Percentiles rank a stretch among this genome's conserved stretches.
Evolutionary conservation across 805 yeast genomes (phyloP).

Genomic region (Yarrowia deformans): DNA sequence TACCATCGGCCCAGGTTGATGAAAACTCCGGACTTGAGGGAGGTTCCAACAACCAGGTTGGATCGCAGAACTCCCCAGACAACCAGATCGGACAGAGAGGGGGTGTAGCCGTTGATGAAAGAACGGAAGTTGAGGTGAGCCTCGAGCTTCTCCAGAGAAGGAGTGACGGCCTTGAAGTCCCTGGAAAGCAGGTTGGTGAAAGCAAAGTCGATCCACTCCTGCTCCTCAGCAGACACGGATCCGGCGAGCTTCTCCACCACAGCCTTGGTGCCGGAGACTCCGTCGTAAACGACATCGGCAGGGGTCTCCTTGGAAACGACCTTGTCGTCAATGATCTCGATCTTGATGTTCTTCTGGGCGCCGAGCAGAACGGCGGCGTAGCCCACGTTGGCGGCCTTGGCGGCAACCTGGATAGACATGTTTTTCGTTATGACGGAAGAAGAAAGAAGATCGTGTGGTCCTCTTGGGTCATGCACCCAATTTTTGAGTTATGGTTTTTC

Average conservation of each 20-base stretch:
- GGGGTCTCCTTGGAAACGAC: slow-evolving; percentile 48
- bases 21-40: slow-evolving; percentile 82
- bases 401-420: slow-evolving; percentile 67
- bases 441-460: slow-evolving; percentile 7
- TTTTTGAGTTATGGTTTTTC: slow-evolving; percentile 7
- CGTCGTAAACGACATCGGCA: slow-evolving; percentile 42
- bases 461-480: background rate
- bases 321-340: slow-evolving; percentile 52
- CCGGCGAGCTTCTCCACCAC: slow-evolving; percentile 34
- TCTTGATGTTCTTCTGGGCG: slow-evolving; percentile 68
- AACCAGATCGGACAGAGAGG: slow-evolving; percentile 81
- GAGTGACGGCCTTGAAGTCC: slow-evolving; percentile 86
- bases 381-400: slow-evolving; percentile 84
- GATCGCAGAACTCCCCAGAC: slow-evolving; percentile 95
- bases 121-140: slow-evolving; percentile 85
- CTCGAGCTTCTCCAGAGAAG: slow-evolving; percentile 80
- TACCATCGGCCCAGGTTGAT: slow-evolving; percentile 94
- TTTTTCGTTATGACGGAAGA: slow-evolving; percentile 5
- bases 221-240: slow-evolving; percentile 52
- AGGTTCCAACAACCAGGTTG: slow-evolving; percentile 90
- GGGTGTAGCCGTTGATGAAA: slow-evolving; percentile 70
- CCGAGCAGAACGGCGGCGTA: slow-evolving; percentile 82
- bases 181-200: slow-evolving; percentile 72
- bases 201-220: slow-evolving; percentile 72
- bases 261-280: slow-evolving; percentile 19